Percentiles rank a stretch among this genome's conserved stretches.
phyloP scores from a whole-genome alignment of 257 asterid species.

The Capsicum chinense region DNA sequence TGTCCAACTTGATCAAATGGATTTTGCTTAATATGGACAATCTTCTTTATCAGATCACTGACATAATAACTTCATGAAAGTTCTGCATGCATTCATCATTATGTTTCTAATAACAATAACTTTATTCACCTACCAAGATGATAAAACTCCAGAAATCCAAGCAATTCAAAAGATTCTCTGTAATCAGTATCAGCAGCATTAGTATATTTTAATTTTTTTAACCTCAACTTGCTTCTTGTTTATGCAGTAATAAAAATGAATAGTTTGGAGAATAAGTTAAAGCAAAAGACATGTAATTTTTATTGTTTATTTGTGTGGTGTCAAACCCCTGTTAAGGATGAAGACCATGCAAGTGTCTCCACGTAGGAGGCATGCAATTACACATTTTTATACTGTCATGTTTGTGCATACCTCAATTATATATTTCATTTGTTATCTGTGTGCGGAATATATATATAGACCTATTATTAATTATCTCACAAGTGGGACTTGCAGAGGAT shows the following conservation, averaged over 20 bases:
- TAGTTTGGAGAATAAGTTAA: neutral
- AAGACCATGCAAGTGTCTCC: conserved; percentile 13
- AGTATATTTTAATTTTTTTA: neutral
- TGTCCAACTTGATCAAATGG: conserved; percentile 24
- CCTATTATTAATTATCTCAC: too few relatives aligned
- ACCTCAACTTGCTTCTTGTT: conserved; percentile 20
- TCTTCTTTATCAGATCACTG: neutral
- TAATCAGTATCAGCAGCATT: neutral
- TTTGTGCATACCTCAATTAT: neutral
- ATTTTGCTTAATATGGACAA: conserved; percentile 19
- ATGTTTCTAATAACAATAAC: neutral
- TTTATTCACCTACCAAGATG: conserved; percentile 24
- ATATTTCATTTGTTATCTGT: too few relatives aligned
- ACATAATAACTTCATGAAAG: conserved; percentile 23
- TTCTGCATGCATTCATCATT: neutral
- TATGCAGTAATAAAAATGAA: neutral
- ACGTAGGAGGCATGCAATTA: conserved; percentile 21
- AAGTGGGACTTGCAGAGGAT: too few relatives aligned
- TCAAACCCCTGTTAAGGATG: conserved; percentile 9
- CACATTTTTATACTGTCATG: fast-evolving
- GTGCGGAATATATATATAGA: too few relatives aligned
- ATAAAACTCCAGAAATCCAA: conserved; percentile 13
- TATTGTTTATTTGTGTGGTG: conserved; percentile 7
- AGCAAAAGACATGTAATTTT: neutral
- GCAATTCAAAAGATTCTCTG: neutral